A percentile compares a stretch with the other conserved stretches of the same genome.
Evolutionary conservation across 495 filamentous ascomycete species (phyloP).

Genomic region (Penicillium canescens): DNA sequence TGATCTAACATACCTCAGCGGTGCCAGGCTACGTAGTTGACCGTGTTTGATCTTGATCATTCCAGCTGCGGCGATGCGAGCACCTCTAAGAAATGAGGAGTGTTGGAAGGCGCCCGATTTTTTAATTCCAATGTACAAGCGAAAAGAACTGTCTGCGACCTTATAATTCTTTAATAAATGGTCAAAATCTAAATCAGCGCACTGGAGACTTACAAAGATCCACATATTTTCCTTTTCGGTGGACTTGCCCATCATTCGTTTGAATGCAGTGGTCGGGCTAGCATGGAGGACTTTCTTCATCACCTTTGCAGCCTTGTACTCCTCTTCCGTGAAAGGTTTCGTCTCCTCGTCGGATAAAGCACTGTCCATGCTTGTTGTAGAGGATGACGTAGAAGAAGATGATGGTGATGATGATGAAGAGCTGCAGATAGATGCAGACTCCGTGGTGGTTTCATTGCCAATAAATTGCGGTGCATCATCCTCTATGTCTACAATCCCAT

Average conservation of each 20-base stretch:
- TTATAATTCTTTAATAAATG: constrained; percentile 6
- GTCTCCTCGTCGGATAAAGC: background rate
- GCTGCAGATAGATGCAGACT: background rate
- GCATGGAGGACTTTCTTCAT: constrained; percentile 65
- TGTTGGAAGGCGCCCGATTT: constrained; percentile 88
- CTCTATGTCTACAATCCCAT: constrained; percentile 70
- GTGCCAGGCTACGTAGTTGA: constrained; percentile 58
- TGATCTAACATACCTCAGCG: constrained; percentile 27
- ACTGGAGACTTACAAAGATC: constrained; percentile 66
- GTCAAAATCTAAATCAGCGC: background rate
- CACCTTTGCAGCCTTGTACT: constrained; percentile 52
- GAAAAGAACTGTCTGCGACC: constrained; percentile 75
- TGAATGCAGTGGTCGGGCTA: constrained; percentile 67
- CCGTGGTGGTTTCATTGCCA: constrained; percentile 15
- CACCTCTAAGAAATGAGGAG: constrained; percentile 81
- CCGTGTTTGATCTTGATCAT: constrained; percentile 84
- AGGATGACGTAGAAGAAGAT: background rate
- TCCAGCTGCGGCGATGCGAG: constrained; percentile 78
- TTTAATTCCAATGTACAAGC: constrained; percentile 90
- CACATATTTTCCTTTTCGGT: constrained; percentile 79
- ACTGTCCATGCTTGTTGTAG: background rate
- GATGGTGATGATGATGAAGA: constrained; percentile 12
- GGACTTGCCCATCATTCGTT: constrained; percentile 68
- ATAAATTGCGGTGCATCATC: constrained; percentile 57
- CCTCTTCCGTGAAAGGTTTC: background rate